A percentile compares a stretch with the other conserved stretches of the same genome.
Evolutionary conservation across 1,284 basidiomycete genomes (phyloP).

Genomic region (Ustilago vetiveriae): DNA sequence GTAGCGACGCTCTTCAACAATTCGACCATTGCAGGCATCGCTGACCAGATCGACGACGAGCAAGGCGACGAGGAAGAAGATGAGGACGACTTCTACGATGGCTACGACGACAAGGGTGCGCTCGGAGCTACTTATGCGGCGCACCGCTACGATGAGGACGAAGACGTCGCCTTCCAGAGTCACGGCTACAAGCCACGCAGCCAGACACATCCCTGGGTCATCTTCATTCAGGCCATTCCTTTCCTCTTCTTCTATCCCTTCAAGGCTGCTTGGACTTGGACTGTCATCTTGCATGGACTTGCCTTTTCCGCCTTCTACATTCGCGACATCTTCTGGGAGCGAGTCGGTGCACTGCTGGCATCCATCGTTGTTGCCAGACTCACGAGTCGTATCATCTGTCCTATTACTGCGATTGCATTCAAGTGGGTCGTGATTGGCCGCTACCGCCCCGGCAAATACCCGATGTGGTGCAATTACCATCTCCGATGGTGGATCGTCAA

Average conservation of each 20-base stretch:
- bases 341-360: slow-evolving; percentile 63
- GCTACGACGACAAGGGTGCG: slow-evolving; percentile 64
- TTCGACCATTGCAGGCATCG: slow-evolving; percentile 65
- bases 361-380: slow-evolving; percentile 64
- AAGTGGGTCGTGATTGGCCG: slow-evolving; percentile 67
- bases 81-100: slow-evolving; percentile 57
- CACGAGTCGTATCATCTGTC: slow-evolving; percentile 66
- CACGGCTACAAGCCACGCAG: slow-evolving; percentile 65
- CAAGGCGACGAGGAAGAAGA: slow-evolving; percentile 56
- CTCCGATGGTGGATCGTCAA: slow-evolving; percentile 68
- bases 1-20: slow-evolving; percentile 66
- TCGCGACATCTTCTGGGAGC: slow-evolving; percentile 66
- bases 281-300: slow-evolving; percentile 65
- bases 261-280: slow-evolving; percentile 67
- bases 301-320: slow-evolving; percentile 67
- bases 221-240: slow-evolving; percentile 63
- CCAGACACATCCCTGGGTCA: slow-evolving; percentile 63
- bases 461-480: slow-evolving; percentile 68
- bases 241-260: slow-evolving; percentile 66
- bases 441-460: slow-evolving; percentile 65
- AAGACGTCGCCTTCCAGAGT: slow-evolving; percentile 58
- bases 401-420: slow-evolving; percentile 65
- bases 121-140: slow-evolving; percentile 54
- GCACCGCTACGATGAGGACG: slow-evolving; percentile 63
- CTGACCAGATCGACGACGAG: slow-evolving; percentile 62